Evolutionary conservation across 495 filamentous ascomycete species (phyloP).

Genomic region (Aspergillus baeticus): DNA sequence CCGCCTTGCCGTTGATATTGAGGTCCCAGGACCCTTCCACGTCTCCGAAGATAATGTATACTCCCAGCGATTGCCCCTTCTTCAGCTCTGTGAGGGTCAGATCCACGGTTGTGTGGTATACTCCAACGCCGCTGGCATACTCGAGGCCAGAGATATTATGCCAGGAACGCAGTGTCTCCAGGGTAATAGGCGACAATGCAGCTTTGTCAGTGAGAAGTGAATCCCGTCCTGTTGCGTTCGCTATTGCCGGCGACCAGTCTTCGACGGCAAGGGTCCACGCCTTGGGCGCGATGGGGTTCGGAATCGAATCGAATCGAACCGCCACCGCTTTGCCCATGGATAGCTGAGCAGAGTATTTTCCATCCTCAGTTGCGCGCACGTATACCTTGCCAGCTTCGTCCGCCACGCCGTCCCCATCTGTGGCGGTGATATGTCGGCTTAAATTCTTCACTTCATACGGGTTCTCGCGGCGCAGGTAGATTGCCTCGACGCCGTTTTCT

Average conservation of each 20-base stretch:
- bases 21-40: neutral
- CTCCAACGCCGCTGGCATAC: conserved; percentile 1
- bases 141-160: neutral
- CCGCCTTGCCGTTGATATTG: neutral
- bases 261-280: neutral
- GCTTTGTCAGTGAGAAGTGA: neutral
- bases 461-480: neutral
- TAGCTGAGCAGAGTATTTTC: neutral
- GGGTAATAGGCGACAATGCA: neutral
- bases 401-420: neutral
- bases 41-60: neutral
- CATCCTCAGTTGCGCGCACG: neutral
- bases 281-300: neutral
- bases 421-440: neutral
- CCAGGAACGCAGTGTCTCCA: neutral
- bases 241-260: neutral
- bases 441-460: neutral
- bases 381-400: neutral
- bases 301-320: neutral
- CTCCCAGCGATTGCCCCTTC: neutral
- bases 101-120: neutral
- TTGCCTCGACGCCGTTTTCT: neutral
- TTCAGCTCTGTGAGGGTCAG: neutral
- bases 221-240: neutral
- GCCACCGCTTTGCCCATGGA: neutral